Evolutionary conservation across 2,329 filamentous ascomycete genomes (phyloP), one percentile per base, ranked within the genome.

Genomic region (Cladophialophora immunda): DNA sequence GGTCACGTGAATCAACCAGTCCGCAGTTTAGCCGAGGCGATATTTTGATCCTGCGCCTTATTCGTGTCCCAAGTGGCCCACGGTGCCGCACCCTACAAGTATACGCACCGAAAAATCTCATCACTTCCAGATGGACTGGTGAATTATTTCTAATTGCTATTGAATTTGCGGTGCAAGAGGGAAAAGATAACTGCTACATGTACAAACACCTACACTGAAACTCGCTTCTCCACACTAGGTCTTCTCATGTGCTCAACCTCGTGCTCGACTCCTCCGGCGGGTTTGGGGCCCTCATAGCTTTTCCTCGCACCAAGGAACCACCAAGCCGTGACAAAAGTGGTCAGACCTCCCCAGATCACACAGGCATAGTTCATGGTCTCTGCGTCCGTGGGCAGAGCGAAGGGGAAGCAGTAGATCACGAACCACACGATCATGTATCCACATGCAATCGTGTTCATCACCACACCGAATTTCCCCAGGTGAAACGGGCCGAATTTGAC

Each of bases 391-490:
- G 83, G 81, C 58, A 85, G 70, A 0, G 77, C 74, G 67, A 81
- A 85, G 0, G 85, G 86, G 78, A 89, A 88, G 73, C 85, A 87
- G 76, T 85, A 89, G 65, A 89, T 83, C n/a, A 86, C 78, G 61
- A 85, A 80, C 70, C 88, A 88, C 22, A 86, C 77, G 1, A 81
- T 72, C 62, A 88, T 87, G 61, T 87, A 83, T 47, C 83, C 71
- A 17, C 86, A 83, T 6, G 85, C 79, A 4, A 83, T 68, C 11
- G 76, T 64, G 70, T 88, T 88, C 71, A 88, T 73, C 1, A 77
- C 67, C 47, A 78, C 83, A 1, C 86, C 86, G n/a, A 81, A 74
- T 4, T 74, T 78, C 8, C 85, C 84, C 58, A 88, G 81, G 70
- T 82, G 81, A 75, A 89, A 89, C 1, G 82, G 81, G 0, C 86